Evolutionary conservation across 2,329 filamentous ascomycete species (phyloP).

Genomic region (Pseudocercospora fijiensis): DNA sequence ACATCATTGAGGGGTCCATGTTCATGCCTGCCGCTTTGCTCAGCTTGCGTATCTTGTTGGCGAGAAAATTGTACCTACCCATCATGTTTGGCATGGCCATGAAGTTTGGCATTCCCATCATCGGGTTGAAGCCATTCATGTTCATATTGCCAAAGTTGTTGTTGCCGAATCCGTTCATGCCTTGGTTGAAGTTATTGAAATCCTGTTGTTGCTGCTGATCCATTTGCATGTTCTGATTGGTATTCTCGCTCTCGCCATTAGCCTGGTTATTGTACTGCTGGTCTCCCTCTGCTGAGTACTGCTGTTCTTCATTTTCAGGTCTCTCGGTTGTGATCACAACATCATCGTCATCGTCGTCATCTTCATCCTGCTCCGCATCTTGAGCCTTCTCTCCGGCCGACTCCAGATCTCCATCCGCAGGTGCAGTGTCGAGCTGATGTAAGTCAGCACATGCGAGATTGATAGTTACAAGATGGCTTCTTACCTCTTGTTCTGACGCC

Average conservation of each 20-base stretch:
- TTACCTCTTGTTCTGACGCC: slow-evolving; percentile 17
- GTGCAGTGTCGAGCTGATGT: background rate
- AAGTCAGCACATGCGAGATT: background rate
- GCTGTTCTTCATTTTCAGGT: slow-evolving; percentile 25
- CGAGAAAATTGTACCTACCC: slow-evolving; percentile 61
- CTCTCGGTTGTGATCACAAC: slow-evolving; percentile 37
- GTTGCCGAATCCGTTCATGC: slow-evolving; percentile 26
- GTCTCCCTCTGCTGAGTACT: slow-evolving; percentile 22
- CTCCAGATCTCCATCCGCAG: slow-evolving; percentile 13
- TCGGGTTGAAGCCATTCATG: slow-evolving; percentile 65
- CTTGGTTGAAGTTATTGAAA: slow-evolving; percentile 29
- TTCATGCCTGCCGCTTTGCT: slow-evolving; percentile 58
- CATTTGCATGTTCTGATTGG: slow-evolving; percentile 23
- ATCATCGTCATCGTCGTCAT: slow-evolving; percentile 32
- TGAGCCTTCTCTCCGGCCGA: slow-evolving; percentile 4
- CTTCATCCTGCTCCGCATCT: slow-evolving; percentile 26
- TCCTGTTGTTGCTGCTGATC: slow-evolving; percentile 26
- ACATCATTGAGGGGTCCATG: slow-evolving; percentile 84
- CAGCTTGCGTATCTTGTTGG: slow-evolving; percentile 31
- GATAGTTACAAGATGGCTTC: background rate
- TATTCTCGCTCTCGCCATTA: slow-evolving; percentile 16
- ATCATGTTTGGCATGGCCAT: slow-evolving; percentile 67
- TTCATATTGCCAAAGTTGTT: slow-evolving; percentile 28
- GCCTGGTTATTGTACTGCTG: slow-evolving; percentile 21
- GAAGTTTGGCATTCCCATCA: slow-evolving; percentile 55